phyloP scores from a whole-genome alignment of 2,329 filamentous ascomycete genomes.

The Talaromyces islandicus region DNA sequence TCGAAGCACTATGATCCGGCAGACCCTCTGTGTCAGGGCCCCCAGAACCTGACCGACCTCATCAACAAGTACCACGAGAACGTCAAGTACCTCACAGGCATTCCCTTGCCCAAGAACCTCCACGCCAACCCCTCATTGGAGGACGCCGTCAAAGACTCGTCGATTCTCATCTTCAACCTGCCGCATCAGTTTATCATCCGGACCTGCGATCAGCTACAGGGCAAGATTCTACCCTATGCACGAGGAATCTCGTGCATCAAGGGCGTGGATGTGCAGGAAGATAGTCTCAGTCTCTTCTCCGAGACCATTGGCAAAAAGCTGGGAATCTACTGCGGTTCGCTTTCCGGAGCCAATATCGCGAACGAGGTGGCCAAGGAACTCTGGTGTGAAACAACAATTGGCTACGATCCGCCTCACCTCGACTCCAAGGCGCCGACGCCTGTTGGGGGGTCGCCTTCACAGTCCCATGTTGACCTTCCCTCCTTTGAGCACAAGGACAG shows the following conservation, averaged over 20 bases:
- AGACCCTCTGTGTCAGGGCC: slow-evolving; percentile 67
- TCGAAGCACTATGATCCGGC: slow-evolving; percentile 69
- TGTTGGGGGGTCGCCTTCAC: slow-evolving; percentile 42
- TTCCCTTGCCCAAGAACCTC: slow-evolving; percentile 70
- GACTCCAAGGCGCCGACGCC: slow-evolving; percentile 73
- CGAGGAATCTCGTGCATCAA: slow-evolving; percentile 97
- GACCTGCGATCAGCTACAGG: slow-evolving; percentile 76
- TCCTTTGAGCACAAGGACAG: slow-evolving; percentile 62
- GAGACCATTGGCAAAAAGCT: slow-evolving; percentile 89
- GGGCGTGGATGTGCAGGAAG: slow-evolving; percentile 85
- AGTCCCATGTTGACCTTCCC: slow-evolving; percentile 45
- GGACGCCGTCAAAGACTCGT: slow-evolving; percentile 75
- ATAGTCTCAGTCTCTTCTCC: slow-evolving; percentile 82
- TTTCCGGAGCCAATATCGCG: slow-evolving; percentile 95
- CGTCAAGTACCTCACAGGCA: slow-evolving; percentile 92
- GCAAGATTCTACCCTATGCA: slow-evolving; percentile 85
- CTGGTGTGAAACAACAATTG: slow-evolving; percentile 94
- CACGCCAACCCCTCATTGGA: slow-evolving; percentile 40
- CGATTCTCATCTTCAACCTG: slow-evolving; percentile 92
- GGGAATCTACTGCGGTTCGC: slow-evolving; percentile 91
- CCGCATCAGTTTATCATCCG: slow-evolving; percentile 86
- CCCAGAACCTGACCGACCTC: slow-evolving; percentile 80
- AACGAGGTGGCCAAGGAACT: slow-evolving; percentile 92
- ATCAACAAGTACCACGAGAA: slow-evolving; percentile 96
- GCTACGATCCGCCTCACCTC: slow-evolving; percentile 85